phyloP scores from a whole-genome alignment of 1,284 basidiomycete genomes.

The Farysia itapuensis region DNA sequence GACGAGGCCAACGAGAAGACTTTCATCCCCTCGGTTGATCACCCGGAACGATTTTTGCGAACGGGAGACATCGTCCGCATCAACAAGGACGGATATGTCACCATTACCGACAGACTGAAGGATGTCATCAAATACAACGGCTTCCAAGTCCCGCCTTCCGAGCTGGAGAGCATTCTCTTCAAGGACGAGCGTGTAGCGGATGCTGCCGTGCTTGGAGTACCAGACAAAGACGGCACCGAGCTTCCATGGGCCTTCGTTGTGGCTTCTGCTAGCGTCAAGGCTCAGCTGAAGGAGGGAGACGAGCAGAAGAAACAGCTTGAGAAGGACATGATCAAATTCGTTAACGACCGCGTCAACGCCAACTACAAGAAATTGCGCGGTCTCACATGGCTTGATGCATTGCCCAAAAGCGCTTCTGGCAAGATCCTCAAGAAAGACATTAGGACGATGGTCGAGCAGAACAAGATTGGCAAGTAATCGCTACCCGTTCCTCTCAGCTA shows the following conservation, averaged over 20 bases:
- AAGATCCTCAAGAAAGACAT: slow-evolving; percentile 57
- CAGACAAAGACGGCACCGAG: slow-evolving; percentile 36
- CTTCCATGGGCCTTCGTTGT: slow-evolving; percentile 48
- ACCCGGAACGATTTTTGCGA: slow-evolving; percentile 35
- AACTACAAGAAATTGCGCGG: slow-evolving; percentile 54
- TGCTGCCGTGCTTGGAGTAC: slow-evolving; percentile 43
- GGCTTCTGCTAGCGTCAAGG: slow-evolving; percentile 4
- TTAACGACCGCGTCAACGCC: slow-evolving; percentile 48
- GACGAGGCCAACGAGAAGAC: slow-evolving; percentile 47
- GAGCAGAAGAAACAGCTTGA: slow-evolving; percentile 15
- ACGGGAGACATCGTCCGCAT: slow-evolving; percentile 56
- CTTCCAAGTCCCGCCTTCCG: slow-evolving; percentile 56
- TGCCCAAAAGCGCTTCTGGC: slow-evolving; percentile 51
- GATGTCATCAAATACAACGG: slow-evolving; percentile 59
- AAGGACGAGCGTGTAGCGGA: slow-evolving; percentile 39
- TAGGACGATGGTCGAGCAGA: slow-evolving; percentile 25
- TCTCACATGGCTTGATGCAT: slow-evolving; percentile 47
- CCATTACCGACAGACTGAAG: slow-evolving; percentile 53
- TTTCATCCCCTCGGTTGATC: slow-evolving; percentile 26
- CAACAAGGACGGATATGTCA: slow-evolving; percentile 47
- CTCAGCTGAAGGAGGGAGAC: slow-evolving; percentile 7
- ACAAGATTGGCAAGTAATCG: too few species aligned
- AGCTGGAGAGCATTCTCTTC: slow-evolving; percentile 50
- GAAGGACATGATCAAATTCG: slow-evolving; percentile 32
- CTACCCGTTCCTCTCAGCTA: too few species aligned